Evolutionary conservation across 73 alveolate species (phyloP), one percentile per base, ranked within the genome.

Genomic region (Uronychia binucleata): DNA sequence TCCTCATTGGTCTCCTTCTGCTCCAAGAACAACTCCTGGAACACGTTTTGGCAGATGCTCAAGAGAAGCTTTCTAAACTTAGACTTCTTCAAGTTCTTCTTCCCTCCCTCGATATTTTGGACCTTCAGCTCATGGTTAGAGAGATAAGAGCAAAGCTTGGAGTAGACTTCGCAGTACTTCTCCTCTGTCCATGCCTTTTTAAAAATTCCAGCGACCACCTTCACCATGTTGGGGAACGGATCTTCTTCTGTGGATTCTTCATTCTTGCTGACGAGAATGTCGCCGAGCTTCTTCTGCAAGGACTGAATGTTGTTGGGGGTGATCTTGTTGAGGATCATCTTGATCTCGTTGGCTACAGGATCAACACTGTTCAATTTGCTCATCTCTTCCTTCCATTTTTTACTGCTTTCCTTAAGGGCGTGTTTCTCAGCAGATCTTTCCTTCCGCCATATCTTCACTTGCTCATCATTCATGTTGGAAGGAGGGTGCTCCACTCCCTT

Each of bases 121-220:
- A 67, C 26, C 26, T 67, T 26, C 1, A 67, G 78, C 26, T 67
- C 78, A 1, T 26, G 1, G 26, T 25, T 5, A 30, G 14, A 28
- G 26, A 81, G 60, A 34, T 34, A 58, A 0, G 26, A 26, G 29
- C 88, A 81, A 57, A 81, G 34, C 11, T 31, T n/a, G 1, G 88
- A 79, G 35, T 81, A 81, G 58, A 60, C 59, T 35, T 81, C 74
- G 0, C 83, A 58, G 74, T 81, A 81, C 59, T 81, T 81, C 26
- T 29, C 83, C 83, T 81, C 88, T 28, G 88, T 58, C 88, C 88
- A 81, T 13, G 88, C 88, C 31, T 81, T 81, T 26, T 81, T 79
- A 59, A 81, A 81, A n/a, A 81, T 67, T 14, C 75, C 28, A 0
- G 14, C 34, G 0, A 81, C 83, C 57, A 81, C 28, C 28, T 58